Percentiles rank a stretch among this genome's conserved stretches.
These are phyloP conservation scores for Diatrype stigma DNA, from an alignment of 2,329 filamentous ascomycete species.

Conservation along the genomic window DNA sequence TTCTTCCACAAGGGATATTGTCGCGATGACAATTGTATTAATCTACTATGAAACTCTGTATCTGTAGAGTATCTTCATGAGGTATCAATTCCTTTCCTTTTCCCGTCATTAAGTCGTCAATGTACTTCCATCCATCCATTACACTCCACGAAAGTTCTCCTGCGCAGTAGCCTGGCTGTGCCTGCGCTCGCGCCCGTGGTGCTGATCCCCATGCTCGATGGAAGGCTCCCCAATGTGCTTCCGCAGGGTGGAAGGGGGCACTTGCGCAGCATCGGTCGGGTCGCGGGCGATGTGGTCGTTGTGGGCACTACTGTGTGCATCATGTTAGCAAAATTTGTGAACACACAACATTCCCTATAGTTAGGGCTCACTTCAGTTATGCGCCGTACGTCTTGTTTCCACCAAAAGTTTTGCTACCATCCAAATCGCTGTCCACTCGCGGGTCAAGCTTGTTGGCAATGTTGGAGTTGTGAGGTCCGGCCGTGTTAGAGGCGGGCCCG, in stretches of 20 bases:
- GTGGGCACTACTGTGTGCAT: constrained; percentile 7
- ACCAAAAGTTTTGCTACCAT: constrained; percentile 51
- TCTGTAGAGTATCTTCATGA: too few species aligned
- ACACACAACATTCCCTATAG: background rate
- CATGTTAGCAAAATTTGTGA: background rate
- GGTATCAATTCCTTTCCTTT: background rate
- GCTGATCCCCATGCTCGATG: constrained; percentile 40
- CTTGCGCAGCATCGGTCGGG: constrained; percentile 53
- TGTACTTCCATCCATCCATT: constrained; percentile 13
- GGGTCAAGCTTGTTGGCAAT: constrained; percentile 53
- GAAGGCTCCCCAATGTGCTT: constrained; percentile 42
- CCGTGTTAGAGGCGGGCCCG: constrained; percentile 40
- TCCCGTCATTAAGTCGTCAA: constrained; percentile 4
- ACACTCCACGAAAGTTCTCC: constrained; percentile 45
- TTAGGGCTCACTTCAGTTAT: constrained; percentile 30
- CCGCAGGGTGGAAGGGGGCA: constrained; percentile 50
- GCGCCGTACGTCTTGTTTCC: constrained; percentile 47
- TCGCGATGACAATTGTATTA: too few species aligned
- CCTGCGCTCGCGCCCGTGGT: constrained; percentile 40
- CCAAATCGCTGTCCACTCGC: constrained; percentile 51
- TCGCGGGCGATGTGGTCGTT: constrained; percentile 29
- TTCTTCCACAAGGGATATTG: too few species aligned
- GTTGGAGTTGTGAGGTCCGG: constrained; percentile 50
- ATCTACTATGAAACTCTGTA: too few species aligned
- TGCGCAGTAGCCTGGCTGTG: constrained; percentile 44